Evolutionary conservation across 2,329 filamentous ascomycete species (phyloP).

Genomic region (Cadophora sp.): DNA sequence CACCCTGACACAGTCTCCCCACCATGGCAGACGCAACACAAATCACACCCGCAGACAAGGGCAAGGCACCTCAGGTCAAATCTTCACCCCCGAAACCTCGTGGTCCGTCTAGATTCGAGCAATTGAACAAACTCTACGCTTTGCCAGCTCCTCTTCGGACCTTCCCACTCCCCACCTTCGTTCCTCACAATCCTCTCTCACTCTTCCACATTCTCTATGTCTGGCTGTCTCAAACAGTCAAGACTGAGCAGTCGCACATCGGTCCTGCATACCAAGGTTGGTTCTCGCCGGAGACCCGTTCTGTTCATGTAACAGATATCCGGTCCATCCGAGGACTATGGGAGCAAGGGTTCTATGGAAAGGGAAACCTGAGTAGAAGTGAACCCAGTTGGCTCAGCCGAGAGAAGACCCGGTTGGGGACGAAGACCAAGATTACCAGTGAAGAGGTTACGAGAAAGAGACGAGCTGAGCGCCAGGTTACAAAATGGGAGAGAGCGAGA

Average conservation of each 20-base stretch:
- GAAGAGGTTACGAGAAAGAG: conserved; percentile 81
- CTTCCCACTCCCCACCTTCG: conserved; percentile 85
- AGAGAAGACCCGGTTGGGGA: conserved; percentile 75
- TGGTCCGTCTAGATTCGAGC: conserved; percentile 47
- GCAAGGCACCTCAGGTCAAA: conserved; percentile 13
- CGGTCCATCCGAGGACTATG: conserved; percentile 81
- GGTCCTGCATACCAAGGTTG: conserved; percentile 71
- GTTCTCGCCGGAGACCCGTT: conserved; percentile 83
- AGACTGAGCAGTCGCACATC: conserved; percentile 68
- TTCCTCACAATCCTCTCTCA: conserved; percentile 91
- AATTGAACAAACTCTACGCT: conserved; percentile 77
- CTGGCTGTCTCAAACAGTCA: conserved; percentile 76
- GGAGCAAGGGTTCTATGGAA: conserved; percentile 98
- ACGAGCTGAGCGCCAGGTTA: conserved; percentile 79
- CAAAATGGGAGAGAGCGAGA: conserved; percentile 92
- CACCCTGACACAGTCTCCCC: conserved; percentile 32
- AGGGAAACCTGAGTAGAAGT: conserved; percentile 90
- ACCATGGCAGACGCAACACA: conserved; percentile 39
- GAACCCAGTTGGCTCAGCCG: conserved; percentile 92
- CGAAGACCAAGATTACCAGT: conserved; percentile 72
- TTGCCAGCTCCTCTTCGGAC: conserved; percentile 81
- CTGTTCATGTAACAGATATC: conserved; percentile 82
- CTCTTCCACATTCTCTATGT: conserved; percentile 80
- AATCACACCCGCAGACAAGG: conserved; percentile 21
- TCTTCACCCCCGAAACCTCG: conserved; percentile 32